Evolutionary conservation across 148 eudicot genomes (phyloP).

Genomic region (Cornus controversa): DNA sequence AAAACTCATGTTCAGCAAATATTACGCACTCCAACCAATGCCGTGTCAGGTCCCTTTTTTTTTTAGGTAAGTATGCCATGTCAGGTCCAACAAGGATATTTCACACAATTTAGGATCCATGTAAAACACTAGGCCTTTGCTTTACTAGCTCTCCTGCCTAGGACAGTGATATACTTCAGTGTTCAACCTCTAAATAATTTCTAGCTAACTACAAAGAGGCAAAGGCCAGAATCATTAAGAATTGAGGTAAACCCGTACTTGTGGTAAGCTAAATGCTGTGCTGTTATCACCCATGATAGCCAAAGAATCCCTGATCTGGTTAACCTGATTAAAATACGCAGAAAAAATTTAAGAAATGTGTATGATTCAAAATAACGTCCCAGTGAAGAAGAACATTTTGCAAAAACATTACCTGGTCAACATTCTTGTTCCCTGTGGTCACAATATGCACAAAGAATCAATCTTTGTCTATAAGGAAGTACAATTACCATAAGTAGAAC

Average conservation of each 20-base stretch:
- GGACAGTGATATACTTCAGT: background rate
- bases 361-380: background rate
- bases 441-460: slow-evolving; percentile 32
- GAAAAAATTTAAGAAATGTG: slow-evolving; percentile 8
- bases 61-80: no score
- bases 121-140: background rate
- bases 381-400: background rate
- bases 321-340: slow-evolving; percentile 49
- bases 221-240: background rate
- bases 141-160: background rate
- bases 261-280: slow-evolving; percentile 97
- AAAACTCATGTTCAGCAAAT: background rate
- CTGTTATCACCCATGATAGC: slow-evolving; percentile 95
- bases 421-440: slow-evolving; percentile 77
- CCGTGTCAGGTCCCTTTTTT: no score
- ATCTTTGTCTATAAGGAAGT: slow-evolving; percentile 6
- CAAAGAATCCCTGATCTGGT: slow-evolving; percentile 91
- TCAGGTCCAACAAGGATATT: background rate
- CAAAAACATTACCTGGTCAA: slow-evolving; percentile 65
- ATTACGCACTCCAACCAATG: background rate
- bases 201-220: slow-evolving; percentile 7
- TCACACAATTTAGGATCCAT: background rate
- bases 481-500: background rate
- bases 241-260: slow-evolving; percentile 42
- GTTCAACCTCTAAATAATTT: no score